Base-by-base conservation (phyloP, 768 basidiomycete genomes). In the Hericium alpestre region DNA sequence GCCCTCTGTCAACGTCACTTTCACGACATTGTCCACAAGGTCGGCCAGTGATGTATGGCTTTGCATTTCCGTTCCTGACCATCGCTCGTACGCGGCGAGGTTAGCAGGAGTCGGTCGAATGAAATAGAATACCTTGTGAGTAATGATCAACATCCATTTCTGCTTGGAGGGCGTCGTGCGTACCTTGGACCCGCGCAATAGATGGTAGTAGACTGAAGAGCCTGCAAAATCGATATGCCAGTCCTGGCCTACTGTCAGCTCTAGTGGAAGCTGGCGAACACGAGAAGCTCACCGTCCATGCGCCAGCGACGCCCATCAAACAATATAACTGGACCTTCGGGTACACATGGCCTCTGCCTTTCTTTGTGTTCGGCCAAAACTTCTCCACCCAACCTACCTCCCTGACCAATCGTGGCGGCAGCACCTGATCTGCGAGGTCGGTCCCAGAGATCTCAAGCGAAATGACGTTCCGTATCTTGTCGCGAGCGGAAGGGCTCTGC, bases 191-290 rank as follows among this genome's bases (percentile, higher is more conserved):
- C 93, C 93, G 46, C 75, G 79, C 18, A 96, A 76, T 58, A 99
- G 85, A 64, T 97, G 93, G 66, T 98, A 98, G 70, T 95, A 98
- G n/a, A 94, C 95, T 1, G 90, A 95, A 2, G 90, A 93, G 0
- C 93, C 96, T 20, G 95, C 95, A 67, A 99, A 97, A 72, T 99
- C 96, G 58, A 98, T 76, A 65, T 99, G 95, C 96, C 94, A 97
- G 66, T 97, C 95, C 93, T 94, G 65, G 18, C 39, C 22, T n/a
- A 32, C 51, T 32, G 16, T 46, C 58, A 54, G 43, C 27, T 32
- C 27, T 32, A 5, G 27, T 32, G 27, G 6, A 32, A 32, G 27
- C 27, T 32, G 27, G 27, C 27, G 27, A 5, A 58, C 39, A 38
- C 15, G 55, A 46, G 53, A 20, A 2, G 74, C 84, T 66, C 63